Base-by-base conservation (phyloP, 805 yeast species). In the Scheffersomyces amazonensis region DNA sequence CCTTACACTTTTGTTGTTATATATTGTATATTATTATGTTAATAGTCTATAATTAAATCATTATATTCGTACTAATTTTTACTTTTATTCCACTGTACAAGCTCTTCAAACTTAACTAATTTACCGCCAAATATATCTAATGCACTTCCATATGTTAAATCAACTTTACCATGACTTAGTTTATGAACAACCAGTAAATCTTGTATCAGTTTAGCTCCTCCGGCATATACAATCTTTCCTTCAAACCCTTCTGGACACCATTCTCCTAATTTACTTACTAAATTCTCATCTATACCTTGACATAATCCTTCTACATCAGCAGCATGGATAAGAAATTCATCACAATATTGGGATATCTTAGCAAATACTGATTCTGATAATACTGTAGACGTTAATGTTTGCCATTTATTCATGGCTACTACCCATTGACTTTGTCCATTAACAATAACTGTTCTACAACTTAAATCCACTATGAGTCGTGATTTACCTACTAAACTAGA, bases 351-450 rank as follows among this genome's bases (percentile, higher is more conserved):
- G 7, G 82, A 62, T 28, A 93, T 70, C 33, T 60, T 43, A 3
- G 50, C 56, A 42, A 93, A 74, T 19, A 84, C 74, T 18, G 73
- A 75, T 35, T 60, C 57, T 34, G 68, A 69, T 37, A 93, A 67
- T 39, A 65, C 73, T 32, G 81, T 72, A 28, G 73, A 73, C 0
- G 99, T 93, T 20, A 90, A 62, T 0, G 90, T 85, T 58, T 90
- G 97, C 99, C 99, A 93, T 61, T 89, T 85, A 63, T 93, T 90
- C 80, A 89, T 93, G 2, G 98, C 96, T n/a, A 93, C 99, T 24
- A 83, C 75, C 99, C 99, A 93, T 32, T 69, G 59, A 1, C 36
- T 53, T 44, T 33, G 39, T 9, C 44, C 54, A 2, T 53, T 50
- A 4, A 53, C 46, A 6, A 38, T 37, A 1, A 59, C 57, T 13